These are phyloP conservation scores for Lobosporangium transversale DNA, from an alignment of 192 early-diverging fungal species.

Conservation along the genomic window DNA sequence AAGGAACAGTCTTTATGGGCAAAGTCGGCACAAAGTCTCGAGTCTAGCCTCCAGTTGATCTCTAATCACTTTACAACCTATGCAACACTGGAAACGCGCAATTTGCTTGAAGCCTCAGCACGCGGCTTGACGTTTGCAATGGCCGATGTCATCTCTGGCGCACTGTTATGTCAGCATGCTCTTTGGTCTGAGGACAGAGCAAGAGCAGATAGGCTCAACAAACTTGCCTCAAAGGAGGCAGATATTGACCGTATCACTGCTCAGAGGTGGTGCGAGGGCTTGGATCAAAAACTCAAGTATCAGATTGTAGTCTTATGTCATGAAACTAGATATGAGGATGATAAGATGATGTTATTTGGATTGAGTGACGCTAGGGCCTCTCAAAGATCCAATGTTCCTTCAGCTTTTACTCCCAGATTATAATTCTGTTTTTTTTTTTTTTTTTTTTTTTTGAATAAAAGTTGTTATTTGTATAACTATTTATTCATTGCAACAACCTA, in stretches of 20 bases:
- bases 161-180: slow-evolving; percentile 61
- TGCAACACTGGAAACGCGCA: slow-evolving; percentile 39
- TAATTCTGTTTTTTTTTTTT: neutral
- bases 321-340: slow-evolving; percentile 29
- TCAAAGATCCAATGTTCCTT: neutral
- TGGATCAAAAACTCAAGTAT: slow-evolving; percentile 26
- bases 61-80: slow-evolving; percentile 30
- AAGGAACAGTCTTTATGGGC: slow-evolving; percentile 27
- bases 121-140: slow-evolving; percentile 65
- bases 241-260: slow-evolving; percentile 23
- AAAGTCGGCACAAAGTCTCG: slow-evolving; percentile 17
- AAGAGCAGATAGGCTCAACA: neutral
- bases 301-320: slow-evolving; percentile 30
- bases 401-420: slow-evolving; percentile 14
- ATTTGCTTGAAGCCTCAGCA: slow-evolving; percentile 53
- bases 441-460: slow-evolving; percentile 1
- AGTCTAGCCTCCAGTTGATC: slow-evolving; percentile 17
- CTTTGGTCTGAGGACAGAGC: slow-evolving; percentile 49
- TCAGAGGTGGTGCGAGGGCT: slow-evolving; percentile 42
- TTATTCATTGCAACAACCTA: neutral
- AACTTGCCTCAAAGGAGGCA: slow-evolving; percentile 9
- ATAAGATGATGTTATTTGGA: slow-evolving; percentile 50
- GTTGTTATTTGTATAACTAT: neutral
- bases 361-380: slow-evolving; percentile 24
- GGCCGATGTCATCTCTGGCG: slow-evolving; percentile 55